phyloP scores from a whole-genome alignment of 495 filamentous ascomycete species.

The Talaromyces adpressus region DNA sequence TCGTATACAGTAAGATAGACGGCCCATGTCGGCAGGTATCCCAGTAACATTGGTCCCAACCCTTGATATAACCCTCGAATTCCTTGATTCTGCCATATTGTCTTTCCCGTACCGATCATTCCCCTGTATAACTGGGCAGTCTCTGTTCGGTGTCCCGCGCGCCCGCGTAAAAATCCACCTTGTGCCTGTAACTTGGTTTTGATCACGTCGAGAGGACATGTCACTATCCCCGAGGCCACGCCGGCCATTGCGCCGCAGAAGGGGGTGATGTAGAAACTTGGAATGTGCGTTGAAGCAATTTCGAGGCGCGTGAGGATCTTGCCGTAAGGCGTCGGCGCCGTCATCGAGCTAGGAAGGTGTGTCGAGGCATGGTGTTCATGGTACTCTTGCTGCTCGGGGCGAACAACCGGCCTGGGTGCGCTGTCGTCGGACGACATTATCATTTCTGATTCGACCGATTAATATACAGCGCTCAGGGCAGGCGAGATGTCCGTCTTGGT shows the following conservation, averaged over 20 bases:
- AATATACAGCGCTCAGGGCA: slow-evolving; percentile 27
- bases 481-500: slow-evolving; percentile 32
- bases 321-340: slow-evolving; percentile 16
- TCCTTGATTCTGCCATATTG: slow-evolving; percentile 84
- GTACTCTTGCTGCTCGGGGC: slow-evolving; percentile 18
- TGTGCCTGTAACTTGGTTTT: slow-evolving; percentile 98
- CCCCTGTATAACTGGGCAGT: slow-evolving; percentile 65
- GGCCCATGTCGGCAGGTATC: slow-evolving; percentile 96
- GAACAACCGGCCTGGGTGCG: slow-evolving; percentile 23
- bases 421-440: slow-evolving; percentile 34
- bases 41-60: slow-evolving; percentile 85
- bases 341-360: background rate
- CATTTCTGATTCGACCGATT: slow-evolving; percentile 9
- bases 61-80: slow-evolving; percentile 89
- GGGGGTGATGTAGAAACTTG: slow-evolving; percentile 49
- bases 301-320: slow-evolving; percentile 49
- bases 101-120: slow-evolving; percentile 73
- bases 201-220: slow-evolving; percentile 96
- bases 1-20: slow-evolving; percentile 97
- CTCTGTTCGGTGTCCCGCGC: slow-evolving; percentile 30
- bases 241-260: slow-evolving; percentile 83
- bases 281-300: slow-evolving; percentile 40
- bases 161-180: slow-evolving; percentile 59
- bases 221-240: slow-evolving; percentile 86
- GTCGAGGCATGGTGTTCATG: slow-evolving; percentile 6